Base-by-base conservation (phyloP, 306 rosid genomes). In the Cucurbita maxima region DNA sequence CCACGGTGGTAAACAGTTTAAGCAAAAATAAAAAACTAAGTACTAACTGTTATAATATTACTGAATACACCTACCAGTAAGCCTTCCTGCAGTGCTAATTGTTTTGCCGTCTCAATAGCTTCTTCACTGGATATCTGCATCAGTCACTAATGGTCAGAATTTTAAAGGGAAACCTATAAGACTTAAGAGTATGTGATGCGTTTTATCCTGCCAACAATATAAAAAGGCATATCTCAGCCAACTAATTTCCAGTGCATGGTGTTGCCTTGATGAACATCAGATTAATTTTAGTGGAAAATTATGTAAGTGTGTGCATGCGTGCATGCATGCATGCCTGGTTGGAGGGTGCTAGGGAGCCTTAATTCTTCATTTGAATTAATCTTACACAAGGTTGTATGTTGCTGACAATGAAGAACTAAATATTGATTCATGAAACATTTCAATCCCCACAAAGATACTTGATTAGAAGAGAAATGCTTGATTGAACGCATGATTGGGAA, bases 1-100 rank as follows among this genome's bases (percentile, higher is more conserved):
- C 44, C n/a, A 43, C 13, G 34, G 5, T 7, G 19, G 40, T 67
- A 0, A 67, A 67, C 22, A 44, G 41, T 30, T 30, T 30, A 30
- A 30, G 34, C 34, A 30, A 30, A 30, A 30, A 30, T 30, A 30
- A 30, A 30, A 30, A 30, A 30, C 34, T 30, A 30, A 30, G 34
- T 30, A 30, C 34, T 30, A 30, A 30, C 34, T 30, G 34, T 30
- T 30, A 30, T 30, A 30, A 30, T 30, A 41, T 73, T 38, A 74
- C 1, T 0, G 8, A 14, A n/a, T 50, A 71, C 55, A 79, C 95
- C 75, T 79, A 94, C 98, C 95, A 94, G 77, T 86, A 94, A 84
- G 88, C 98, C 98, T 89, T 94, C 98, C 81, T 89, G 94, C 40
- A 94, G 87, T n/a, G 98, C 98, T 79, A 94, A 45, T 85, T 94